Evolutionary conservation across 2,329 filamentous ascomycete species (phyloP), one percentile per base, ranked within the genome.

Genomic region (Alternaria consortialis): DNA sequence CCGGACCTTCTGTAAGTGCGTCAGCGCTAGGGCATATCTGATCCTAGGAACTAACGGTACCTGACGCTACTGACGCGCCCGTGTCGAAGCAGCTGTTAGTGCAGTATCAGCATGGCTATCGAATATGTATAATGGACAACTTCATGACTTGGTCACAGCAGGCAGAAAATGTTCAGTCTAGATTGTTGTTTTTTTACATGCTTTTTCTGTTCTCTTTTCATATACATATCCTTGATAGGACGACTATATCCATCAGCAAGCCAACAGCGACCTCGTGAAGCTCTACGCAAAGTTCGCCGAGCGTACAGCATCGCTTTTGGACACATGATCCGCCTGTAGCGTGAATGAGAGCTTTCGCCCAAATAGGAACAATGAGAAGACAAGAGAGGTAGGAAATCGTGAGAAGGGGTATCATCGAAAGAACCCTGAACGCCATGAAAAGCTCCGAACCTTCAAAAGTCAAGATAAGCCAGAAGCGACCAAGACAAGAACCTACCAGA

Each of bases 361-460:
- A 27, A 43, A 29, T 29, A 42, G 53, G 53, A 52, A 53, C 27
- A 50, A 56, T 40, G 34, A 58, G 53, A 52, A 42, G 50, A 64
- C 59, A 60, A 60, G 52, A 61, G 17, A 57, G 39, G 40, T 55
- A 62, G 44, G 25, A 58, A 60, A 60, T 62, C 56, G 55, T 60
- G 58, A 65, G 65, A 69, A 42, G 60, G 64, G 70, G 70, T 73
- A 73, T 73, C 70, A 73, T 53, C 53, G 51, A 56, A 61, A 62
- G 47, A 56, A 66, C 60, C 67, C 64, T 67, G 64, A 57, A 66
- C 60, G 61, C 65, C 67, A 59, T 56, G 31, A 39, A 58, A 55
- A 56, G 51, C 50, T 36, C 34, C 46, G 52, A 31, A 39, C 60
- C 56, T 64, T 57, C n/a, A 40, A 62, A 7, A 53, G 64, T 64